A percentile compares a stretch with the other conserved stretches of the same genome.
These are phyloP conservation scores for Afroboletus lepidellus DNA, from an alignment of 1,284 basidiomycete genomes.

Conservation along the genomic window DNA sequence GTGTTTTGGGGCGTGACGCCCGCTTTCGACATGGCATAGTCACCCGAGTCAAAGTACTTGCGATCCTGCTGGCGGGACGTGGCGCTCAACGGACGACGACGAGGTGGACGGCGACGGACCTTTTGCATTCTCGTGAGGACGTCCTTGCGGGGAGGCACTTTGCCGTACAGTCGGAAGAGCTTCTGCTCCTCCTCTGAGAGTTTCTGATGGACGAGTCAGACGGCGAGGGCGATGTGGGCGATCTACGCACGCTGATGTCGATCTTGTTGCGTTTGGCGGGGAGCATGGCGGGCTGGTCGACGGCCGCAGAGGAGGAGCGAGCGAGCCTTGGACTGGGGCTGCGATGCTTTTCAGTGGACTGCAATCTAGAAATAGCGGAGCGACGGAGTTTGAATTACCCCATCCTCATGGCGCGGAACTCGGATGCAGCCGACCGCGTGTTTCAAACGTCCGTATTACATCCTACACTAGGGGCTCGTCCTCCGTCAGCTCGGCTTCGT, in stretches of 20 bases:
- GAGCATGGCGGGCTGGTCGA: conserved; percentile 53
- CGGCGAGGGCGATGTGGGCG: neutral
- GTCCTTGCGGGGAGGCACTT: conserved; percentile 91
- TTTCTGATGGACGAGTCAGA: conserved; percentile 48
- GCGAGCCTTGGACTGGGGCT: conserved; percentile 12
- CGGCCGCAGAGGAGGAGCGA: conserved; percentile 30
- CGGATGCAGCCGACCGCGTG: conserved; percentile 17
- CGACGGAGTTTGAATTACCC: conserved; percentile 23
- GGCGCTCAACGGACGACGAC: conserved; percentile 10
- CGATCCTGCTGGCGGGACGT: conserved; percentile 66
- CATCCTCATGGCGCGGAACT: conserved; percentile 29
- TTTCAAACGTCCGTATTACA: conserved; percentile 23
- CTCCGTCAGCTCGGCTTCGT: conserved; percentile 3
- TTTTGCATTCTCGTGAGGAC: conserved; percentile 93
- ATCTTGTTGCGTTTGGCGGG: conserved; percentile 87
- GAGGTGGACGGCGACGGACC: conserved; percentile 42
- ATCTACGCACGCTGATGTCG: conserved; percentile 75
- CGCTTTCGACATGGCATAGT: conserved; percentile 95
- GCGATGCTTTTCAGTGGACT: conserved; percentile 12
- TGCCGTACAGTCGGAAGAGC: conserved; percentile 93
- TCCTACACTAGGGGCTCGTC: conserved; percentile 9
- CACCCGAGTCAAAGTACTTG: conserved; percentile 97
- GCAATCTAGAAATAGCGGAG: conserved; percentile 29
- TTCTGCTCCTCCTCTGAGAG: conserved; percentile 91
- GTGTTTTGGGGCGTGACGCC: conserved; percentile 85